Evolutionary conservation across 2,329 filamentous ascomycete genomes (phyloP).

Genomic region (Dactylonectria estremocensis): DNA sequence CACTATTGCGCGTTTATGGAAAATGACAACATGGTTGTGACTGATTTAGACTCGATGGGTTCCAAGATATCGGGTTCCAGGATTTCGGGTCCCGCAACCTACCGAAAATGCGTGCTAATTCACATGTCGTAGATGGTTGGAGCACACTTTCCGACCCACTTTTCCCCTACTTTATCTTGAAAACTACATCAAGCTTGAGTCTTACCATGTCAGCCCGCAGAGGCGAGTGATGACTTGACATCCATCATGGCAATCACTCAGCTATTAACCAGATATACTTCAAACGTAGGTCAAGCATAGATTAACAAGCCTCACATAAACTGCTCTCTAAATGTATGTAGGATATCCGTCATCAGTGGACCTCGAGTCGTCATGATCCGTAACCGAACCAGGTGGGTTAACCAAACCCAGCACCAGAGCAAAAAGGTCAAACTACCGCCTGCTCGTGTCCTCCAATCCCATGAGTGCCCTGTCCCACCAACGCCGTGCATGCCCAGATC

Average conservation of each 20-base stretch:
- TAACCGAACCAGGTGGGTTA: neutral
- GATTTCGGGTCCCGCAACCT: conserved; percentile 3
- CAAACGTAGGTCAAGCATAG: neutral
- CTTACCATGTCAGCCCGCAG: neutral
- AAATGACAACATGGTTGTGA: no score
- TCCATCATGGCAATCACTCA: neutral
- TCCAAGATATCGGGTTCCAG: conserved; percentile 2
- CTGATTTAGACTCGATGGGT: neutral
- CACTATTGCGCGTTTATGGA: neutral
- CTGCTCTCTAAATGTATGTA: neutral
- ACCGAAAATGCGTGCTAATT: conserved; percentile 15
- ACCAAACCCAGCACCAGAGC: conserved; percentile 7
- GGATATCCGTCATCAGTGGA: conserved; percentile 6
- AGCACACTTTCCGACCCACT: neutral
- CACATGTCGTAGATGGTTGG: conserved; percentile 5
- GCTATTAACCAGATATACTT: no score
- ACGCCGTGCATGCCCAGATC: conserved; percentile 22
- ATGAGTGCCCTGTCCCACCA: conserved; percentile 6
- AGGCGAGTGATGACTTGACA: neutral
- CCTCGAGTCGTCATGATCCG: conserved; percentile 22
- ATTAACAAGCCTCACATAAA: neutral
- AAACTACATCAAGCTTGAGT: neutral
- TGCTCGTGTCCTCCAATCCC: neutral
- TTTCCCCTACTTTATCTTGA: neutral
- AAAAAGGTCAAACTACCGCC: neutral